phyloP scores from a whole-genome alignment of 2,329 filamentous ascomycete species.

The Aureobasidium sp. region DNA sequence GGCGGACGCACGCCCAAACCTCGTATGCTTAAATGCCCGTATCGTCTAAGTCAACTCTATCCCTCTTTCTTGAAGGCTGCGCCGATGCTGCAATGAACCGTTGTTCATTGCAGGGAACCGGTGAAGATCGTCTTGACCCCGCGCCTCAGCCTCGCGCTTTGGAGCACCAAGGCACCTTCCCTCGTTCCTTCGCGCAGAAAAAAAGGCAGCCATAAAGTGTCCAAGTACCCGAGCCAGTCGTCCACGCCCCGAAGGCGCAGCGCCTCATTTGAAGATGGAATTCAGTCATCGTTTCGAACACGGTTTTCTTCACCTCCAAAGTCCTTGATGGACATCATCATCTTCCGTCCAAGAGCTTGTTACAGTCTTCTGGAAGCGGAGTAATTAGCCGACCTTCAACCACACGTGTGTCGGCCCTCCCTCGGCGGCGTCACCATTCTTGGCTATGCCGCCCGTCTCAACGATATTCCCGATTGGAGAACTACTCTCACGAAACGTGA shows the following conservation, averaged over 20 bases:
- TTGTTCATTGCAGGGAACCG: neutral
- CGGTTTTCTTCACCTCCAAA: neutral
- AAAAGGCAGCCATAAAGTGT: slow-evolving; percentile 1
- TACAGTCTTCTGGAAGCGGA: neutral
- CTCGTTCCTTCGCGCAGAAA: neutral
- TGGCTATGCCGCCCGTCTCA: slow-evolving; percentile 28
- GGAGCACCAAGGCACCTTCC: neutral
- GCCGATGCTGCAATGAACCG: neutral
- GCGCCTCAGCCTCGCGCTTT: slow-evolving; percentile 1
- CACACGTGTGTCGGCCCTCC: neutral
- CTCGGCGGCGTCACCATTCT: neutral
- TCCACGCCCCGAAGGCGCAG: slow-evolving; percentile 1
- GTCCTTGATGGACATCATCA: neutral
- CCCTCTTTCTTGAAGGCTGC: neutral
- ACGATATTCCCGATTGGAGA: slow-evolving; percentile 22
- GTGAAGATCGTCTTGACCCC: slow-evolving; percentile 5
- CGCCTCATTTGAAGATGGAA: slow-evolving; percentile 9
- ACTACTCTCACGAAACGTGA: slow-evolving; percentile 16
- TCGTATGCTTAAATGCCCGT: neutral
- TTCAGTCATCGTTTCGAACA: neutral
- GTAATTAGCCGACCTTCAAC: neutral
- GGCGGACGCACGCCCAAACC: neutral
- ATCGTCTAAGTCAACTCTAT: neutral
- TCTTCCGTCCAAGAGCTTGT: neutral
- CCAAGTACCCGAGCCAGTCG: neutral